Evolutionary conservation across 768 basidiomycete species (phyloP), one percentile per base, ranked within the genome.

Genomic region (Exsudoporus frostii): DNA sequence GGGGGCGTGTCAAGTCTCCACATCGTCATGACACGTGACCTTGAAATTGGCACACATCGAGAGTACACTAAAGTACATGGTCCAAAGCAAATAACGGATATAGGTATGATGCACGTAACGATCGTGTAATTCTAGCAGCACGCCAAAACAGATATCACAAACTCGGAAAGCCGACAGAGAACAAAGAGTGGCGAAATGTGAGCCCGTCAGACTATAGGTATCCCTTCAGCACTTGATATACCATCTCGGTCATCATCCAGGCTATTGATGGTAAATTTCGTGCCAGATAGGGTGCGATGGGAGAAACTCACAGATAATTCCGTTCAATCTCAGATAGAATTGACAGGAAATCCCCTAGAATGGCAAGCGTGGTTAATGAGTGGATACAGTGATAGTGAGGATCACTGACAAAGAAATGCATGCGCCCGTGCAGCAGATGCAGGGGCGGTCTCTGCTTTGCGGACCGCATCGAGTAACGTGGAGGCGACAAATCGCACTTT

Each of bases 401-500:
- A 51, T 33, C 46, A 50, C 88, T 70, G 65, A 90, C 90, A 92
- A 51, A 94, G 79, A 70, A 91, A 93, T 32, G 84, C 86, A 63
- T 94, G 89, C 4, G 92, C 93, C 34, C 91, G 81, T 38, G 89
- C 88, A 40, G 90, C 90, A 40, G 84, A 88, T 7, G 81, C 86
- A 51, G 88, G 88, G 14, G 86, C 85, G 7, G 83, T 88, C 64
- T 90, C 88, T 44, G 84, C 88, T 70, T 88, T 87, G 45, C 85
- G 78, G 32, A 95, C 87, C 17, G 89, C 83, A 65, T 94, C 92
- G 54, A 95, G 76, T 47, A 96, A 73, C 3, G 91, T 92, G 13
- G 91, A 94, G 15, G 93, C 93, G 34, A 95, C 91, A 67, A 92
- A 95, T 53, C 93, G 85, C 56, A 95, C 92, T 78, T 95, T 95